Base-by-base conservation (phyloP, 2,329 filamentous ascomycete species). In the Mollisia scopiformis region DNA sequence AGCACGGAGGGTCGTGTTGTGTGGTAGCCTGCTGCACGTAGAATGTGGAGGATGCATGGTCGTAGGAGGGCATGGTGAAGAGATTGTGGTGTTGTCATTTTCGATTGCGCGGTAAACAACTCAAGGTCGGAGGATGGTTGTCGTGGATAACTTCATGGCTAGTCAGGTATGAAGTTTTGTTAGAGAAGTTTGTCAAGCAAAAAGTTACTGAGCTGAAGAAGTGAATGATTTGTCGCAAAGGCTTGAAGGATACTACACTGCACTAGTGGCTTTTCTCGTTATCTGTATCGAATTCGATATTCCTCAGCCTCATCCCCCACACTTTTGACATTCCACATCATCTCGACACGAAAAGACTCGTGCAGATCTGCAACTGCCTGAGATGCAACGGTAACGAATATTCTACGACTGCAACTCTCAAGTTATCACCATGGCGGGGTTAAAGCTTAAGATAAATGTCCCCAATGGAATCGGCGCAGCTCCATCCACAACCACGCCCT, bases 21-120 rank as follows among this genome's bases (percentile, higher is more conserved):
- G 74, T 96, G 91, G 78, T 96, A 98, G 73, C 94, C 94, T 25
- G 92, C 89, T 30, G 93, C 92, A 72, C 94, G 92, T 55, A 98
- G 87, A 71, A 96, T 94, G 77, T 97, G 93, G 60, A 98, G 86
- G 62, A 97, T 86, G 51, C 89, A 88, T 1, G 94, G 94, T 43
- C 93, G 92, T 59, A 98, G 83, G 65, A 97, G 88, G 62, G 91
- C 89, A 76, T 92, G 89, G 78, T 89, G 84, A 52, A 90, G 80
- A 63, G 79, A 76, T 58, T 77, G 75, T 49, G 78, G 75, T 75
- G 81, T 82, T 59, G 71, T 58, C 72, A 66, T 77, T 67, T 47
- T 65, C 61, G 49, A 46, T 61, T 39, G 56, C 59, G n/a, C n/a
- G n/a, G n/a, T n/a, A n/a, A n/a, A n/a, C 61, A 56, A 59, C 60